Evolutionary conservation across 176 grass and related monocot species (phyloP).

Genomic region (Oryza punctata): DNA sequence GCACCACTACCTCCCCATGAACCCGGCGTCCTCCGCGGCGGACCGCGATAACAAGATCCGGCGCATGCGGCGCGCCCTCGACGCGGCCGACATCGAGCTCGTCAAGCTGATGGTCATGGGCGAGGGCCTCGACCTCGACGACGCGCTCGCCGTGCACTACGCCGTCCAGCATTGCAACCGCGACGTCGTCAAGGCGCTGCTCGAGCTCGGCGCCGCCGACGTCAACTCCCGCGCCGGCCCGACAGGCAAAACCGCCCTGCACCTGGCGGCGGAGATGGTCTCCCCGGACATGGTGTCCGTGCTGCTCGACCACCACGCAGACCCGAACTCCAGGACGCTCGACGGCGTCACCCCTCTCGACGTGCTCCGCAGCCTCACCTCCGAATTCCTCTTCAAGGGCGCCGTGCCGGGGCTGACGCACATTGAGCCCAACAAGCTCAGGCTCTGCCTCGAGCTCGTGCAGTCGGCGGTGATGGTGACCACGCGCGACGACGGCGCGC

Average conservation of each 20-base stretch:
- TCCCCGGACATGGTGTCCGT: slow-evolving; percentile 95
- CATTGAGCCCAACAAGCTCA: slow-evolving; percentile 96
- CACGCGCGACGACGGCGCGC: slow-evolving; percentile 67
- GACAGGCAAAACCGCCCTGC: slow-evolving; percentile 75
- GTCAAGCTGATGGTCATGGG: slow-evolving; percentile 83
- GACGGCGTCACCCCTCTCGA: slow-evolving; percentile 86
- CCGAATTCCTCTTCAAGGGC: slow-evolving; percentile 99
- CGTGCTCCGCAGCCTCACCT: slow-evolving; percentile 89
- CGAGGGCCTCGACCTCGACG: slow-evolving; percentile 87
- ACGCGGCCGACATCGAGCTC: slow-evolving; percentile 67
- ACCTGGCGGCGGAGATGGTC: slow-evolving; percentile 91
- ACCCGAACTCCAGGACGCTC: slow-evolving; percentile 79
- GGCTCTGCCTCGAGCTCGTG: slow-evolving; percentile 94
- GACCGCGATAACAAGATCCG: slow-evolving; percentile 62
- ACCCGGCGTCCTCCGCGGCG: slow-evolving; percentile 5
- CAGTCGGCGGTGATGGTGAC: slow-evolving; percentile 90
- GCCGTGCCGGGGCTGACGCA: slow-evolving; percentile 85
- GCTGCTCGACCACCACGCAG: slow-evolving; percentile 97
- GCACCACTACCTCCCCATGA: slow-evolving; percentile 23
- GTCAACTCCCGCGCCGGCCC: slow-evolving; percentile 84
- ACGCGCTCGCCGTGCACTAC: slow-evolving; percentile 93
- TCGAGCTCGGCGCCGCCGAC: slow-evolving; percentile 94
- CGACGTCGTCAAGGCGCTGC: slow-evolving; percentile 96
- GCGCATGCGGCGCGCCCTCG: slow-evolving; percentile 57
- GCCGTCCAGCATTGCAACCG: slow-evolving; percentile 85